phyloP scores from a whole-genome alignment of 306 rosid species.

The Spatholobus suberectus region DNA sequence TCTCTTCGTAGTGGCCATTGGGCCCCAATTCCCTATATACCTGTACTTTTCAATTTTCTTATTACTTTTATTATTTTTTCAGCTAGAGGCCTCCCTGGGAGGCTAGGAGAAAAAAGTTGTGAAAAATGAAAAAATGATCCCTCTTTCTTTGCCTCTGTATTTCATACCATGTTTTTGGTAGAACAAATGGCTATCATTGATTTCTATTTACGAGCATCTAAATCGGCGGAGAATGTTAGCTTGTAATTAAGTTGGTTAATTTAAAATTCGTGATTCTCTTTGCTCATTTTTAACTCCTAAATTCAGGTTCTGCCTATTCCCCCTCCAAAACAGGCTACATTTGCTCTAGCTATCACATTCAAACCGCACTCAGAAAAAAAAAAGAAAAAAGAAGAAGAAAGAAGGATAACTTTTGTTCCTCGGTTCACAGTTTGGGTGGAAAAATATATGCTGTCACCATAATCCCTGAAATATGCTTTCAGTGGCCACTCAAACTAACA shows the following conservation, averaged over 20 bases:
- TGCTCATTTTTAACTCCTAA: slow-evolving; percentile 26
- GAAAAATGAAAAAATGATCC: slow-evolving; percentile 2
- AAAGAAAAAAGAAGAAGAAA: background rate
- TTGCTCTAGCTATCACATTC: slow-evolving; percentile 42
- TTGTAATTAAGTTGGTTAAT: slow-evolving; percentile 4
- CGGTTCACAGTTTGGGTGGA: slow-evolving; percentile 33
- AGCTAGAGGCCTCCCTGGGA: slow-evolving; percentile 35
- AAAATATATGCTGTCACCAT: slow-evolving; percentile 57
- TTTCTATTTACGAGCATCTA: slow-evolving; percentile 42
- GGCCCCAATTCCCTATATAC: background rate
- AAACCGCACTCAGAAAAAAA: background rate
- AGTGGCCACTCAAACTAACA: slow-evolving; percentile 27
- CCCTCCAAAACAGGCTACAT: slow-evolving; percentile 21
- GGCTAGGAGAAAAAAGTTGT: slow-evolving; percentile 25
- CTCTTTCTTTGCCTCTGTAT: background rate
- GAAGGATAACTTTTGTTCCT: slow-evolving; percentile 7
- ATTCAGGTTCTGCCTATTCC: slow-evolving; percentile 22
- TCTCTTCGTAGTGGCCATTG: slow-evolving; percentile 52
- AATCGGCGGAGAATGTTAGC: slow-evolving; percentile 14
- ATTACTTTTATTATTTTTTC: background rate
- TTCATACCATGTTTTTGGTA: slow-evolving; percentile 34
- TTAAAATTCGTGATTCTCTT: background rate
- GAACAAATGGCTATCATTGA: slow-evolving; percentile 33
- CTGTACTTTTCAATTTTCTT: background rate
- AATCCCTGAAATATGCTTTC: slow-evolving; percentile 42